Conservation (phyloP, 2,329 filamentous ascomycete genomes). For the Exophiala bonariae region DNA sequence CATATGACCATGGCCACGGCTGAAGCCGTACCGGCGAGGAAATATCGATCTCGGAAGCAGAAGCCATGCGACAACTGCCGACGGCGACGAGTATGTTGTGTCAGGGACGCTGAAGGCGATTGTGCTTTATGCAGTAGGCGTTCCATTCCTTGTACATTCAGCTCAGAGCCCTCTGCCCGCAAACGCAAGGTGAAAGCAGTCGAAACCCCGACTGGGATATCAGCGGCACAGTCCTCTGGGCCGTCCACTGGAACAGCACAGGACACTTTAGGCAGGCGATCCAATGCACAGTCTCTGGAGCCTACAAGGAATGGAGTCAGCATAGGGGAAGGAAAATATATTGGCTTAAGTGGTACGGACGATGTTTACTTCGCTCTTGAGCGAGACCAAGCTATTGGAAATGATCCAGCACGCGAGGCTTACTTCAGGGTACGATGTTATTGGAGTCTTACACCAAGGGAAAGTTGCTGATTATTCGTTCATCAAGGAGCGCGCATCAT, state of each 20-base stretch:
- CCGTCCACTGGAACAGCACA: neutral
- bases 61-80: constrained; percentile 18
- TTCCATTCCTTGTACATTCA: constrained; percentile 20
- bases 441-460: neutral
- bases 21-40: constrained; percentile 10
- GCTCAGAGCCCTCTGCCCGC: constrained; percentile 14
- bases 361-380: constrained; percentile 17
- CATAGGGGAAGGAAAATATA: constrained; percentile 12
- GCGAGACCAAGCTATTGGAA: constrained; percentile 10
- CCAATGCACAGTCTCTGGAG: neutral
- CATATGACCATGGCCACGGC: neutral
- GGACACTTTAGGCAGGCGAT: neutral
- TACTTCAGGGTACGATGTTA: constrained; percentile 10
- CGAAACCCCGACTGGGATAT: neutral
- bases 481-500: constrained; percentile 12
- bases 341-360: constrained; percentile 16
- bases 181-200: constrained; percentile 9
- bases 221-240: neutral
- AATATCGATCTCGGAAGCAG: constrained; percentile 18
- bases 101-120: constrained; percentile 15
- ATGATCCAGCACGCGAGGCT: constrained; percentile 17
- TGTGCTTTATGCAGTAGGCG: constrained; percentile 18
- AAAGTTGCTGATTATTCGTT: neutral
- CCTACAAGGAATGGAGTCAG: neutral
- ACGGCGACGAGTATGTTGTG: constrained; percentile 16